Base-by-base conservation (phyloP, 2,329 filamentous ascomycete species). In the Purpureocillium takamizusanense region DNA sequence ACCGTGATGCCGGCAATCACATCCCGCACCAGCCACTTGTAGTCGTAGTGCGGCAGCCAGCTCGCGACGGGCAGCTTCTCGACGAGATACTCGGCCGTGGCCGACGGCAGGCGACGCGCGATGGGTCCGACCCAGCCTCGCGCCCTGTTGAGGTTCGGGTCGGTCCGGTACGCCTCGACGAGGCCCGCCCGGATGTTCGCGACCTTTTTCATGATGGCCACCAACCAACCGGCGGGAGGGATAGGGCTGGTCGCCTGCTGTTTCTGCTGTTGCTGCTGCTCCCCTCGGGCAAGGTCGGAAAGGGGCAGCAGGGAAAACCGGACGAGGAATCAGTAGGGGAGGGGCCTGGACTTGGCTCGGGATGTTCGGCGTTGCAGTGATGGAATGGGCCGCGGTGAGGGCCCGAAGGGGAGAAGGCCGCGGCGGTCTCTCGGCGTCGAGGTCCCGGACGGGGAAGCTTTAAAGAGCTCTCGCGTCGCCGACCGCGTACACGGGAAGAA, bases 41-140 rank as follows among this genome's bases (percentile, higher is more conserved):
- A 69, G 14, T 76, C 67, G 54, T 83, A 83, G 33, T 64, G 65
- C 10, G 78, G 76, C 1, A 82, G 62, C 78, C 78, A 83, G 36
- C 74, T 69, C 8, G 76, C 57, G 31, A 81, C 72, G 1, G 78
- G 78, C 3, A 78, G 60, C 51, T 81, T 82, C 43, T 78, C 74
- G 27, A 69, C 43, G 7, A 75, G 57, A 48, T 83, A 82, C 36
- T 76, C 66, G 5, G 55, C 63, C 2, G 74, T 60, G 8, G 68
- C 71, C 3, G 68, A 66, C 0, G 78, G 76, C 0, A 78, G 45
- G n/a, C 56, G 39, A 14, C 45, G 38, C 40, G 23, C 34, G 15
- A 52, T 35, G 15, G 51, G 52, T 4, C 38, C 42, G 30, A 42
- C 43, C 51, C 52, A 55, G 37, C 47, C 40, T 17, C 42, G 43